Conservation (phyloP, 345 rosid genomes). For the Lepidium africanum region DNA sequence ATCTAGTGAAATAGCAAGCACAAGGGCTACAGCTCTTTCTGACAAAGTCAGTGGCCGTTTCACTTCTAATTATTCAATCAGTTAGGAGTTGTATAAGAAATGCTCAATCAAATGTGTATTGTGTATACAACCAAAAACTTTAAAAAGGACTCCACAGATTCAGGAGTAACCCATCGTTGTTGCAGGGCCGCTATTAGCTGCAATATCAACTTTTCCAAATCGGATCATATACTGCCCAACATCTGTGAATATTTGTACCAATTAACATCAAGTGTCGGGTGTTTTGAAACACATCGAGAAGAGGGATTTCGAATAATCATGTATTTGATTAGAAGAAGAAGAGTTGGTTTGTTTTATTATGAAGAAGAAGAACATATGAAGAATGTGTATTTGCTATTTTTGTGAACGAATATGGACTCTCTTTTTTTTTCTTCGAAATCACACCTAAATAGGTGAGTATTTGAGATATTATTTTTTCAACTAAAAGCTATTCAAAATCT, state of each 20-base stretch:
- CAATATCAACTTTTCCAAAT: constrained; percentile 69
- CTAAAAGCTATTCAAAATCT: too few species aligned
- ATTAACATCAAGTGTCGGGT: too few species aligned
- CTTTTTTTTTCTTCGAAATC: too few species aligned
- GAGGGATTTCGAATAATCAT: too few species aligned
- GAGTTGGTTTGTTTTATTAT: too few species aligned
- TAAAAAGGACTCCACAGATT: not conserved
- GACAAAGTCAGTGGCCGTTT: constrained; percentile 53
- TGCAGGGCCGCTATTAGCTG: constrained; percentile 49
- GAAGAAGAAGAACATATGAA: too few species aligned
- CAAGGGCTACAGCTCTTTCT: constrained; percentile 77
- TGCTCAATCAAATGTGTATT: not conserved
- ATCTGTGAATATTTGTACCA: constrained; percentile 75
- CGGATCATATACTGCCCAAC: constrained; percentile 96
- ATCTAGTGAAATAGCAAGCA: constrained; percentile 89
- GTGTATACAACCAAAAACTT: not conserved
- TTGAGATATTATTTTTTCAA: too few species aligned
- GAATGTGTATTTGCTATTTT: too few species aligned
- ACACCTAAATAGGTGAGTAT: too few species aligned
- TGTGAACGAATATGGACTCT: too few species aligned
- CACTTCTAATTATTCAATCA: constrained; percentile 80
- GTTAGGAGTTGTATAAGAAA: constrained; percentile 2
- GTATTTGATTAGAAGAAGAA: too few species aligned
- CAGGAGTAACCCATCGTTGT: constrained; percentile 31
- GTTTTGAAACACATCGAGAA: too few species aligned